Conservation (phyloP, 148 eudicot genomes). For the Simmondsia chinensis region DNA sequence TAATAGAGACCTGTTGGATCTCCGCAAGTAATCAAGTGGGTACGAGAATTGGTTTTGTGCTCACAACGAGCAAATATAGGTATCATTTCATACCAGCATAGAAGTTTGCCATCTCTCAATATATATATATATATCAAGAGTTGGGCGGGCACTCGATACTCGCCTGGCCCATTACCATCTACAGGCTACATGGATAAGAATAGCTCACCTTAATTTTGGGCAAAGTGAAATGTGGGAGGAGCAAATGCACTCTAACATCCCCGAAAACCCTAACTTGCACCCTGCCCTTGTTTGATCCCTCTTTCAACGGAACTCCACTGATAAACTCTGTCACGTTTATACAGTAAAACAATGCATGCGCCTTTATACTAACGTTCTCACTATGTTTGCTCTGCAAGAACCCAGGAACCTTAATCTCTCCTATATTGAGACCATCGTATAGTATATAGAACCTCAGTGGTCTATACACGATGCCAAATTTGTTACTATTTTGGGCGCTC, state of each 20-base stretch:
- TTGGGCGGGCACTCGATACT: too few species aligned
- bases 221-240: constrained; percentile 12
- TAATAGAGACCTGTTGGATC: too few species aligned
- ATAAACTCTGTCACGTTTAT: constrained; percentile 17
- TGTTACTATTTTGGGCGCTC: constrained; percentile 23
- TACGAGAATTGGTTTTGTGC: too few species aligned
- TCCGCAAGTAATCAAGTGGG: too few species aligned
- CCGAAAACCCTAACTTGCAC: constrained; percentile 18
- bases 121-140: too few species aligned
- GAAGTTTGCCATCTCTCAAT: too few species aligned
- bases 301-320: constrained; percentile 1
- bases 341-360: constrained; percentile 6
- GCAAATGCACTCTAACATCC: constrained; percentile 18
- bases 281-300: background rate
- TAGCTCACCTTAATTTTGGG: constrained; percentile 35
- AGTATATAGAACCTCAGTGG: constrained; percentile 12
- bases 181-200: too few species aligned
- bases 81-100: too few species aligned
- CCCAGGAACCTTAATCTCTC: constrained; percentile 16
- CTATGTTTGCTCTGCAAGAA: constrained; percentile 26
- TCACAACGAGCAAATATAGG: too few species aligned
- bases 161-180: too few species aligned
- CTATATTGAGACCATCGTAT: constrained; percentile 16
- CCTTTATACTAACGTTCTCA: constrained; percentile 14
- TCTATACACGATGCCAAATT: constrained; percentile 17